A percentile compares a stretch with the other conserved stretches of the same genome.
Conservation (phyloP, 768 basidiomycete genomes). For the Pseudohyphozyma bogoriensis region DNA sequence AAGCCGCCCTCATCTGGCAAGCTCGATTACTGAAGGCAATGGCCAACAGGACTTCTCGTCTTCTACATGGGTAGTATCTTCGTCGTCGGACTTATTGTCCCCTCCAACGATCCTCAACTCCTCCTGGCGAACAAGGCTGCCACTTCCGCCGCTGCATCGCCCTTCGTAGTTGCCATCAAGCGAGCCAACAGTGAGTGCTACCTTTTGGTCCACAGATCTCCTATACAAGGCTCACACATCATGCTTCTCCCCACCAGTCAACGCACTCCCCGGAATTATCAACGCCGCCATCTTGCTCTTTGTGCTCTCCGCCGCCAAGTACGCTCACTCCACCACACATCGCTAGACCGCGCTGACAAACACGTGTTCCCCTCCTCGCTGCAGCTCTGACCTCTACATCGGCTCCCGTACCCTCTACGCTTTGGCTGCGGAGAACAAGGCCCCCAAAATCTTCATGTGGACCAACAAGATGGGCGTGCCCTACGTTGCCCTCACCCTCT, state of each 20-base stretch:
- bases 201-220: too few species aligned
- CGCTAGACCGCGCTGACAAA: not conserved
- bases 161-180: slow-evolving; percentile 42
- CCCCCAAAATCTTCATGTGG: slow-evolving; percentile 38
- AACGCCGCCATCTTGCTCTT: slow-evolving; percentile 37
- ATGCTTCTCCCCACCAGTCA: slow-evolving; percentile 8
- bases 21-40: too few species aligned
- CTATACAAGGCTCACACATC: not conserved
- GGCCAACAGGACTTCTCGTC: not conserved
- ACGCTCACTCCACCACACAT: not conserved
- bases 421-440: slow-evolving; percentile 37
- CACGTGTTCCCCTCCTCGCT: not conserved
- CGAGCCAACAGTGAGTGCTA: slow-evolving; percentile 32
- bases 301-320: slow-evolving; percentile 32
- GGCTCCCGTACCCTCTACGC: slow-evolving; percentile 40
- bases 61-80: not conserved
- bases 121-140: slow-evolving; percentile 10
- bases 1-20: too few species aligned
- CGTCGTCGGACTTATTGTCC: slow-evolving; percentile 54
- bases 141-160: slow-evolving; percentile 31
- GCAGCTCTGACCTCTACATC: slow-evolving; percentile 28
- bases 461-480: slow-evolving; percentile 37
- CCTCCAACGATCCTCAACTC: slow-evolving; percentile 60
- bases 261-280: slow-evolving; percentile 38
- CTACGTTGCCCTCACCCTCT: slow-evolving; percentile 34